Percentiles rank a stretch among this genome's conserved stretches.
phyloP scores from a whole-genome alignment of 1,284 basidiomycete species.

The Chiua sp. region DNA sequence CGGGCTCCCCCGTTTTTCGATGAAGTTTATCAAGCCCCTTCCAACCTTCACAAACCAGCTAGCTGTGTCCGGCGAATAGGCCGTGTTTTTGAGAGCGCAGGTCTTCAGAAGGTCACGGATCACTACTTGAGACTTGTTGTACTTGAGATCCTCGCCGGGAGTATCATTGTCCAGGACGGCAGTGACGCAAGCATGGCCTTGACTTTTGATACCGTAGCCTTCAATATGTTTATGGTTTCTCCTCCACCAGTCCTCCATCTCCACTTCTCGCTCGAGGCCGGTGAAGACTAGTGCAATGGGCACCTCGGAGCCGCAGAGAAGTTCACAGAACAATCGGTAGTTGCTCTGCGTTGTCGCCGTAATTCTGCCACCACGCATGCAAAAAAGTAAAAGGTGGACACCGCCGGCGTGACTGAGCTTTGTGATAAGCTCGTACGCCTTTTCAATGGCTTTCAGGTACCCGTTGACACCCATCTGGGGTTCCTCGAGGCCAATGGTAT shows the following conservation, averaged over 20 bases:
- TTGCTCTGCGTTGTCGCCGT: conserved; percentile 40
- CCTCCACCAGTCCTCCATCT: conserved; percentile 48
- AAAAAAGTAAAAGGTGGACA: conserved; percentile 46
- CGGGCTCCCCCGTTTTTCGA: conserved; percentile 16
- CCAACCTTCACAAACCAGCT: conserved; percentile 26
- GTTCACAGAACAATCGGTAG: conserved; percentile 42
- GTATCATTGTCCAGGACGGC: conserved; percentile 32
- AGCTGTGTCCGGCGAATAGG: conserved; percentile 20
- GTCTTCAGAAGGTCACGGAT: conserved; percentile 28
- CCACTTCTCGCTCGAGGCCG: conserved; percentile 41
- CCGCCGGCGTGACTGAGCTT: conserved; percentile 38
- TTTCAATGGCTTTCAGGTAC: conserved; percentile 39
- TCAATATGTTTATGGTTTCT: conserved; percentile 39
- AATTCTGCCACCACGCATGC: conserved; percentile 43
- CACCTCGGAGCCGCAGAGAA: conserved; percentile 39
- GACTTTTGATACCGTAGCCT: conserved; percentile 36
- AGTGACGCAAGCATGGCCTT: conserved; percentile 46
- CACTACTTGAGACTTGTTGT: conserved; percentile 20
- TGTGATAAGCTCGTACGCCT: conserved; percentile 40
- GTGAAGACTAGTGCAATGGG: conserved; percentile 46
- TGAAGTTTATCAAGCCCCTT: conserved; percentile 21
- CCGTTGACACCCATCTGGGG: conserved; percentile 34
- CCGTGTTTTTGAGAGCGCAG: conserved; percentile 18
- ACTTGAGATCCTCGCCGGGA: conserved; percentile 30
- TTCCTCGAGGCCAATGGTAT: conserved; percentile 49